Evolutionary conservation across 164 flowering plant species (phyloP).

Genomic region (Echeveria elegans): DNA sequence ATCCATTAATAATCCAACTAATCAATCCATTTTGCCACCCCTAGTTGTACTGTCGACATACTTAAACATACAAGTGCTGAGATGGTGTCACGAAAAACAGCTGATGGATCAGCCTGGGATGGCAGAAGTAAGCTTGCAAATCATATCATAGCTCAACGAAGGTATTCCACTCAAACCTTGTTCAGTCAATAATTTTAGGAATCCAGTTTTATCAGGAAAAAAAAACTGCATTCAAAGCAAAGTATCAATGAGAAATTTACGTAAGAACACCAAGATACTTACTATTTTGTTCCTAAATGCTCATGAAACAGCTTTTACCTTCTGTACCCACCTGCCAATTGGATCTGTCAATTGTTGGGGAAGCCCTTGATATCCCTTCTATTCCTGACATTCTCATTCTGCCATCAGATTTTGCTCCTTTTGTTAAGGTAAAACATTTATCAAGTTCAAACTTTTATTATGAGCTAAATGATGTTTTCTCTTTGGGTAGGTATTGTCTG

Average conservation of each 20-base stretch:
- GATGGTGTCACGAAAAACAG: slow-evolving; percentile 59
- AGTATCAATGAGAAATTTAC: not conserved
- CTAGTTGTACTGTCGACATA: slow-evolving; percentile 68
- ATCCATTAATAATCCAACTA: too few relatives aligned
- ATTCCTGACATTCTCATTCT: slow-evolving; percentile 73
- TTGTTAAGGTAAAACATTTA: slow-evolving; percentile 93
- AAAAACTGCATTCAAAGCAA: not conserved
- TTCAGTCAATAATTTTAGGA: not conserved
- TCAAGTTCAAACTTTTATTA: too few relatives aligned
- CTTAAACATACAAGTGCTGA: slow-evolving; percentile 87
- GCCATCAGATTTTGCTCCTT: slow-evolving; percentile 85
- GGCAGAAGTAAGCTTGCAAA: slow-evolving; percentile 69
- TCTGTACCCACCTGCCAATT: slow-evolving; percentile 77
- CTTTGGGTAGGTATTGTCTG: slow-evolving; percentile 40
- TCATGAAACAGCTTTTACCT: slow-evolving; percentile 77
- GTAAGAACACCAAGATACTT: not conserved
- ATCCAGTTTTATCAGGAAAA: too few relatives aligned
- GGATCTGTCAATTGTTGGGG: slow-evolving; percentile 79
- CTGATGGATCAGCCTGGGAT: slow-evolving; percentile 50
- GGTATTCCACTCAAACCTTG: slow-evolving; percentile 32
- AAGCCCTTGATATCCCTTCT: slow-evolving; percentile 56
- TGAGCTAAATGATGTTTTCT: too few relatives aligned
- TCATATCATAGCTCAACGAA: slow-evolving; percentile 71
- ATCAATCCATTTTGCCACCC: too few relatives aligned
- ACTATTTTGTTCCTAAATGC: not conserved